phyloP scores from a whole-genome alignment of 768 basidiomycete genomes.

The Lepiota subincarnata region DNA sequence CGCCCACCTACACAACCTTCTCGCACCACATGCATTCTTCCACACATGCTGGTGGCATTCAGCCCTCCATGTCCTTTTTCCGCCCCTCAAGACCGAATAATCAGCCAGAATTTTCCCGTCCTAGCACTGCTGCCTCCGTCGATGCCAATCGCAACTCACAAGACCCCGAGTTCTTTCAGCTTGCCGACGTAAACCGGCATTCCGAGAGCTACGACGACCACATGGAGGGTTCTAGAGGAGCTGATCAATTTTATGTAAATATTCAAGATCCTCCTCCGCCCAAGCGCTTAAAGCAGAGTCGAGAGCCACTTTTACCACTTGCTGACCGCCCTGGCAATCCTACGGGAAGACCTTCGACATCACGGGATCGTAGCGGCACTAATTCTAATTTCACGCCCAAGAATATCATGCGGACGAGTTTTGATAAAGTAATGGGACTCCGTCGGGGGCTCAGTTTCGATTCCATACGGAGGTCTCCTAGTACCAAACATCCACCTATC shows the following conservation, averaged over 20 bases:
- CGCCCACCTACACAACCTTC: conserved; percentile 17
- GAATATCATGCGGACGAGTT: conserved; percentile 48
- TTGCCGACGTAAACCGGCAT: conserved; percentile 8
- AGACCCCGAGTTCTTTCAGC: conserved; percentile 23
- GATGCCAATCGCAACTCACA: conserved; percentile 14
- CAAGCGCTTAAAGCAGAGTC: conserved; percentile 56
- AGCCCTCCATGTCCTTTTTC: conserved; percentile 78
- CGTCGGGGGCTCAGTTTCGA: conserved; percentile 51
- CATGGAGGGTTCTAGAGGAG: conserved; percentile 19
- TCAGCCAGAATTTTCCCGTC: conserved; percentile 37
- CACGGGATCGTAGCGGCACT: conserved; percentile 21
- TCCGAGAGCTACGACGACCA: conserved; percentile 20
- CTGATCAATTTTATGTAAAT: conserved; percentile 26
- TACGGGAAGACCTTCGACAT: conserved; percentile 22
- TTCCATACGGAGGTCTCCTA: conserved; percentile 34
- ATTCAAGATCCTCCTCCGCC: conserved; percentile 12
- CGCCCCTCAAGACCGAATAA: conserved; percentile 60
- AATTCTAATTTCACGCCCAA: conserved; percentile 18
- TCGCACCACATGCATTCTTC: conserved; percentile 16
- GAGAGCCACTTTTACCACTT: conserved; percentile 69
- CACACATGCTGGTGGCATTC: conserved; percentile 71
- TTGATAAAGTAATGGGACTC: conserved; percentile 57
- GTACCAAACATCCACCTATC: conserved; percentile 17
- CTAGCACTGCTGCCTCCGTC: conserved; percentile 29
- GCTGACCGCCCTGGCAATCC: conserved; percentile 23